A percentile compares a stretch with the other conserved stretches of the same genome.
Evolutionary conservation across 192 early-diverging fungal genomes (phyloP).

Genomic region (Chytriomyces sp.): DNA sequence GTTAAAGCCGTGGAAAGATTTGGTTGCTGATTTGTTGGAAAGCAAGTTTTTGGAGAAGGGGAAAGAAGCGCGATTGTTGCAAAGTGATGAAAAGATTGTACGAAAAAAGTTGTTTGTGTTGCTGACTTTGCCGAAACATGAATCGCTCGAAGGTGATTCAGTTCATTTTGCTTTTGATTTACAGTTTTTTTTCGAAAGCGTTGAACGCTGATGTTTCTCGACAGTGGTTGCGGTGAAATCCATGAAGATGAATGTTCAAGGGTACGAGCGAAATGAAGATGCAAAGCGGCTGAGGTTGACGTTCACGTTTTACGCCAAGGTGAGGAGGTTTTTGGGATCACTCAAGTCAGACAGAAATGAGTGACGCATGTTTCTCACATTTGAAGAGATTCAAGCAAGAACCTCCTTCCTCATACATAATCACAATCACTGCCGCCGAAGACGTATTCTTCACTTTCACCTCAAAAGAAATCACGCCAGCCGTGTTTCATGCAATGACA

Average conservation of each 20-base stretch:
- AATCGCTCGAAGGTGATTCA: slow-evolving; percentile 32
- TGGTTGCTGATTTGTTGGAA: slow-evolving; percentile 24
- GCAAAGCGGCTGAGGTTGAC: slow-evolving; percentile 2
- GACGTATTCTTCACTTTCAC: slow-evolving; percentile 46
- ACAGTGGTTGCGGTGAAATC: slow-evolving; percentile 14
- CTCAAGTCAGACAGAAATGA: neutral
- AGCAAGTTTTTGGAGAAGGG: neutral
- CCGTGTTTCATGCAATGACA: slow-evolving; percentile 17
- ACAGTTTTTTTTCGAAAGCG: neutral
- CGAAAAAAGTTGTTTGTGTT: slow-evolving; percentile 38
- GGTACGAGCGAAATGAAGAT: neutral
- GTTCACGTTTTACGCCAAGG: slow-evolving; percentile 32
- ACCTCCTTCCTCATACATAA: slow-evolving; percentile 12
- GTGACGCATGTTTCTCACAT: neutral
- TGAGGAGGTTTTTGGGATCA: neutral
- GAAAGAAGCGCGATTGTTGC: slow-evolving; percentile 2
- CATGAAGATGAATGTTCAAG: slow-evolving; percentile 7
- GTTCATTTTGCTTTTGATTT: no score
- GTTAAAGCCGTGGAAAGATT: slow-evolving; percentile 28
- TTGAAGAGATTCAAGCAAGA: slow-evolving; percentile 10
- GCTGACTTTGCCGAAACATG: slow-evolving; percentile 20
- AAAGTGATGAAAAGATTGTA: slow-evolving; percentile 31
- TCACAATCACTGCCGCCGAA: slow-evolving; percentile 5
- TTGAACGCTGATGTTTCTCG: no score
- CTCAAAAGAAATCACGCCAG: slow-evolving; percentile 38